phyloP scores from a whole-genome alignment of 2,329 filamentous ascomycete species.

The Fusarium setosum region DNA sequence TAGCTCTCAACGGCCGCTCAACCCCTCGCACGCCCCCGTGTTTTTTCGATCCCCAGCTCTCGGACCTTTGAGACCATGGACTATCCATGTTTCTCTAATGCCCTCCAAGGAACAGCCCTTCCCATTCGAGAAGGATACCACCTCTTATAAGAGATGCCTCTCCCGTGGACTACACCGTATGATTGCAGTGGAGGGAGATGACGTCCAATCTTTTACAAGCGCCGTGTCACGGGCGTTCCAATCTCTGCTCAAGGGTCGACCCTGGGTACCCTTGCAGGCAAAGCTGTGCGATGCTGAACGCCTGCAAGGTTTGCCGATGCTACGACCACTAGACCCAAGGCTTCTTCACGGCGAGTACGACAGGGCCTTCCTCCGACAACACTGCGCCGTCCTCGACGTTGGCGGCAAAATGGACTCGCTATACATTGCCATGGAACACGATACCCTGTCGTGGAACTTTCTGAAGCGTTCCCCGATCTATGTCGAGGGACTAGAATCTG shows the following conservation, averaged over 20 bases:
- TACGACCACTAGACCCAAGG: conserved; percentile 61
- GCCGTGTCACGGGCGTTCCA: conserved; percentile 64
- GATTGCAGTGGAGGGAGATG: conserved; percentile 62
- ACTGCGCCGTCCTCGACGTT: conserved; percentile 67
- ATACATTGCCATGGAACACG: conserved; percentile 67
- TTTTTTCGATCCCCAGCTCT: conserved; percentile 10
- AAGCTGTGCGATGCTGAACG: conserved; percentile 66
- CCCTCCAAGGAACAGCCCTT: conserved; percentile 65
- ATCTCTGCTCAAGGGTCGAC: conserved; percentile 59
- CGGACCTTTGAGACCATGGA: conserved; percentile 58
- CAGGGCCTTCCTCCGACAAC: conserved; percentile 60
- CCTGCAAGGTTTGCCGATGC: conserved; percentile 68
- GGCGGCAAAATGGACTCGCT: conserved; percentile 68
- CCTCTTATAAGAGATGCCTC: conserved; percentile 69
- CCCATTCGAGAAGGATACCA: conserved; percentile 71
- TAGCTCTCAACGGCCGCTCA: conserved; percentile 9
- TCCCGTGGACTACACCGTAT: conserved; percentile 70
- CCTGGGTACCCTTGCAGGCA: conserved; percentile 70
- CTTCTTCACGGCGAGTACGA: conserved; percentile 59
- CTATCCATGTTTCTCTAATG: conserved; percentile 69
- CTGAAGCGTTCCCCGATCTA: conserved; percentile 60
- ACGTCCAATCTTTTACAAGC: conserved; percentile 59
- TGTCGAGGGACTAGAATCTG: conserved; percentile 63
- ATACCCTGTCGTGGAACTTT: conserved; percentile 67
- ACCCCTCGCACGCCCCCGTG: conserved; percentile 5